Percentiles rank a stretch among this genome's conserved stretches.
phyloP scores from a whole-genome alignment of 345 rosid species.

The Rhizophora mangle region DNA sequence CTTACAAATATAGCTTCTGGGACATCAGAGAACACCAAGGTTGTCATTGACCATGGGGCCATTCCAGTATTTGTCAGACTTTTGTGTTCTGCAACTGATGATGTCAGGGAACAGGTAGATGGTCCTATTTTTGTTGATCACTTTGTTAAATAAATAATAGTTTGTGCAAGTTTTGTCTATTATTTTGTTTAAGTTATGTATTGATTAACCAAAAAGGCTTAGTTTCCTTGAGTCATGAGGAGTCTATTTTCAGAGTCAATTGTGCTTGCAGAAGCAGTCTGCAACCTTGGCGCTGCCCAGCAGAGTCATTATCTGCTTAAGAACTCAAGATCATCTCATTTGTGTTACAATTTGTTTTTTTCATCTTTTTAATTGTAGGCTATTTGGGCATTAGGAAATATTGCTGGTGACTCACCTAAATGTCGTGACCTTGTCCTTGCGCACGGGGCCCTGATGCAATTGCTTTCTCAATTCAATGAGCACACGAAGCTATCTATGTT shows the following conservation, averaged over 20 bases:
- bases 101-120: constrained; percentile 33
- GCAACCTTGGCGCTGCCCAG: too few relatives aligned
- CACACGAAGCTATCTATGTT: constrained; percentile 31
- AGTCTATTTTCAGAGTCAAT: too few relatives aligned
- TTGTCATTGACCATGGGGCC: constrained; percentile 30
- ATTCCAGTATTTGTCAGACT: constrained; percentile 29
- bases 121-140: background rate
- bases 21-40: constrained; percentile 29
- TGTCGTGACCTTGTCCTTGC: constrained; percentile 29
- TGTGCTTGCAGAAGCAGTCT: too few relatives aligned
- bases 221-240: too few relatives aligned
- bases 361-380: constrained; percentile 11
- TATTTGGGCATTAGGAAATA: constrained; percentile 34
- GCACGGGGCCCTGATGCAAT: constrained; percentile 23
- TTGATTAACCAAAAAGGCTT: too few relatives aligned
- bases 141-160: background rate
- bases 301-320: background rate
- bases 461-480: constrained; percentile 28
- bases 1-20: constrained; percentile 34
- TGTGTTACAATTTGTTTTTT: background rate
- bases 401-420: constrained; percentile 35
- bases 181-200: background rate
- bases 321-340: background rate
- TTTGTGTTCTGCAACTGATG: constrained; percentile 22
- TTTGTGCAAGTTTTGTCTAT: background rate